A percentile compares a stretch with the other conserved stretches of the same genome.
Conservation (phyloP, 2,329 filamentous ascomycete genomes). For the Nemania sp. region DNA sequence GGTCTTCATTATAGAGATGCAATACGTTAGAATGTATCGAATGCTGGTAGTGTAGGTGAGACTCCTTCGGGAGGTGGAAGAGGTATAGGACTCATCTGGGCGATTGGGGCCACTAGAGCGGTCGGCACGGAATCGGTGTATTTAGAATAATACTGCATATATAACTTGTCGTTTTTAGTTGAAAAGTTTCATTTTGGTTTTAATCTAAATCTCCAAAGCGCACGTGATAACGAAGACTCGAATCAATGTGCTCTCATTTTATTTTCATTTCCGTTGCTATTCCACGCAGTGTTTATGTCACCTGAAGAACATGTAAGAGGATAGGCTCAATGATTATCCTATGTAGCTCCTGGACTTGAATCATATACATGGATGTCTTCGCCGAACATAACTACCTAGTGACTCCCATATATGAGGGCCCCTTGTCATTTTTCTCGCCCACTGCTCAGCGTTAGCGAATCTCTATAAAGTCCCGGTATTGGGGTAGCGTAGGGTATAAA, state of each 20-base stretch:
- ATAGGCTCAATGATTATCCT: no score
- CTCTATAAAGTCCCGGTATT: no score
- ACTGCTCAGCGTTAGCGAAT: constrained; percentile 50
- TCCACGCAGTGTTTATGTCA: no score
- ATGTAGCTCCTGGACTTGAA: no score
- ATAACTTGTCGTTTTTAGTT: background rate
- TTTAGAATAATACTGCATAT: constrained; percentile 9
- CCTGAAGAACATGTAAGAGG: no score
- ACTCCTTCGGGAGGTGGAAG: background rate
- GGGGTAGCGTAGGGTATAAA: background rate
- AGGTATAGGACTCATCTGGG: background rate
- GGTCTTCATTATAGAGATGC: constrained; percentile 3
- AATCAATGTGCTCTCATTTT: no score
- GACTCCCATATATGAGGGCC: constrained; percentile 48
- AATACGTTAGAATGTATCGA: constrained; percentile 6
- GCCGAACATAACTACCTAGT: constrained; percentile 39
- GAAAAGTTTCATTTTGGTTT: background rate
- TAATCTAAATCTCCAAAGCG: background rate
- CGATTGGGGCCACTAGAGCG: no score
- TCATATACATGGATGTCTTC: no score
- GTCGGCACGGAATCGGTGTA: constrained; percentile 5
- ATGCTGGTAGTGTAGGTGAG: constrained; percentile 9
- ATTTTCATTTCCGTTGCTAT: no score
- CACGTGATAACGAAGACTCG: background rate
- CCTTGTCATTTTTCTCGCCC: constrained; percentile 59